phyloP scores from a whole-genome alignment of 1,139 yeast species.

The Casaregolazyma suthepensis region DNA sequence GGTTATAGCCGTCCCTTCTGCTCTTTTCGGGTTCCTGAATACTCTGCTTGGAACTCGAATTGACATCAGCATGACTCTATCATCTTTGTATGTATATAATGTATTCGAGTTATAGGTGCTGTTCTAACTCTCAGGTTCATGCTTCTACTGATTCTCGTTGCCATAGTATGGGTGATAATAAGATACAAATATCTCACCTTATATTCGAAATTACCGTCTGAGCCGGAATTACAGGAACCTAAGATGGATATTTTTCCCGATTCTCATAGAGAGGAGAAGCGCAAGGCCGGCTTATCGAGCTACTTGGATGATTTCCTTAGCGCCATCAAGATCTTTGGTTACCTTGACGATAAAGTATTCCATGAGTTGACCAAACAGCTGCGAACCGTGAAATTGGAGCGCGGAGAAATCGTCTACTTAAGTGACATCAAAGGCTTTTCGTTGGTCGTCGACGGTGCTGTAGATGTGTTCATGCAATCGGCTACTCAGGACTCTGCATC shows the following conservation, averaged over 20 bases:
- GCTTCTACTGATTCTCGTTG: conserved; percentile 15
- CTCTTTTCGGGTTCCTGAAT: not conserved
- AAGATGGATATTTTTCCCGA: conserved; percentile 40
- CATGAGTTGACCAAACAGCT: conserved; percentile 88
- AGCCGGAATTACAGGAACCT: conserved; percentile 41
- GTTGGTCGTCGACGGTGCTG: conserved; percentile 88
- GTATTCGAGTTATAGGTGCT: not conserved
- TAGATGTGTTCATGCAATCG: conserved; percentile 68
- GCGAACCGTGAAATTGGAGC: conserved; percentile 78
- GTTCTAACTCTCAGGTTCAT: conserved; percentile 13
- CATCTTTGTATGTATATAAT: conserved; percentile 23
- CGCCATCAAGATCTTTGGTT: conserved; percentile 92
- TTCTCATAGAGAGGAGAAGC: conserved; percentile 31
- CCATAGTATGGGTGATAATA: conserved; percentile 36
- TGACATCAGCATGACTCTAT: conserved; percentile 13
- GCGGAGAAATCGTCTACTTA: conserved; percentile 68
- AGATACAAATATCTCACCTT: conserved; percentile 47
- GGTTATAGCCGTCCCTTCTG: not conserved
- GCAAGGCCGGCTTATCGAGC: conserved; percentile 41
- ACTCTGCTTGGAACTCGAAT: conserved; percentile 4
- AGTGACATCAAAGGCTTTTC: conserved; percentile 79
- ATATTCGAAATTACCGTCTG: conserved; percentile 48
- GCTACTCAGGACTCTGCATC: conserved; percentile 37
- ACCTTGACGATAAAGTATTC: conserved; percentile 81
- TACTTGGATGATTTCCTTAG: conserved; percentile 84